These are phyloP conservation scores for Mrakia frigida DNA, from an alignment of 768 basidiomycete species.

Conservation along the genomic window DNA sequence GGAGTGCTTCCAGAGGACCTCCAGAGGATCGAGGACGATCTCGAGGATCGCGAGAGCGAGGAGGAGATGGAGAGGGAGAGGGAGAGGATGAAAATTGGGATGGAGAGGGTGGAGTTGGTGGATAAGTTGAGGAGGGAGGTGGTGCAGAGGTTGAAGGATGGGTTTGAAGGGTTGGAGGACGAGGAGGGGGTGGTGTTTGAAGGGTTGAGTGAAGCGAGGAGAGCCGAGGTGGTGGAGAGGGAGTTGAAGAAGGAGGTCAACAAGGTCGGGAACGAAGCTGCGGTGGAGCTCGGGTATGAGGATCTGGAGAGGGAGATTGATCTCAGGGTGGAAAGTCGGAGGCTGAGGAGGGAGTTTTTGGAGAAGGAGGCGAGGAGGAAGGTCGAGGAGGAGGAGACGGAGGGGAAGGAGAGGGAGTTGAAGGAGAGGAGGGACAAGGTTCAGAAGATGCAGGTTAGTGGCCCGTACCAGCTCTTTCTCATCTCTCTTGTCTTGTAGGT, in stretches of 20 bases:
- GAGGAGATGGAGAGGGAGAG: slow-evolving; percentile 8
- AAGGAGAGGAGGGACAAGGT: background rate
- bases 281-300: background rate
- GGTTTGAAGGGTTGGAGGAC: background rate
- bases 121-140: background rate
- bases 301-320: slow-evolving; percentile 12
- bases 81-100: background rate
- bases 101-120: background rate
- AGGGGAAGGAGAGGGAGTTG: background rate
- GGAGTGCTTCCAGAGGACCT: slow-evolving; percentile 6
- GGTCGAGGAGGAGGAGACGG: background rate
- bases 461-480: background rate
- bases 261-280: slow-evolving; percentile 4
- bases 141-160: background rate
- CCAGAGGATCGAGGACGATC: background rate
- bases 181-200: slow-evolving; percentile 13
- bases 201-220: background rate
- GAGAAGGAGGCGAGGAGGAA: background rate
- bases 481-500: too few relatives aligned
- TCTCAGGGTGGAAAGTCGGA: background rate
- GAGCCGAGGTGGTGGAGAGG: background rate
- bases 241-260: slow-evolving; percentile 13
- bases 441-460: background rate
- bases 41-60: background rate
- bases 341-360: background rate